phyloP scores from a whole-genome alignment of 2,329 filamentous ascomycete genomes.

The Penicillium concentricum region DNA sequence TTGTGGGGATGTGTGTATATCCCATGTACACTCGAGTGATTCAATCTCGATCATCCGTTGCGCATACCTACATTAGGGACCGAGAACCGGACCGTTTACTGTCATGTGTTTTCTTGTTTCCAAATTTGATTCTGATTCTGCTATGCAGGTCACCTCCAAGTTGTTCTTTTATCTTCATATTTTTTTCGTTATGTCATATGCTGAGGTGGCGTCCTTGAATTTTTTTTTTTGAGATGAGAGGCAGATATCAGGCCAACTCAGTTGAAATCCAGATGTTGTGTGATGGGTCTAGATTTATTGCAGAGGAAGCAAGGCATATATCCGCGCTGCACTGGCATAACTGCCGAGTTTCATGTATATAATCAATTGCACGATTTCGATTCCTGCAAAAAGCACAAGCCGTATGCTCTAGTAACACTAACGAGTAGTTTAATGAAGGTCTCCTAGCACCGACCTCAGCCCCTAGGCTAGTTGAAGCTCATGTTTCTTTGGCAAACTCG shows the following conservation, averaged over 20 bases:
- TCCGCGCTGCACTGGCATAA: background rate
- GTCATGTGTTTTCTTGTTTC: slow-evolving; percentile 11
- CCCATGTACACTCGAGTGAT: slow-evolving; percentile 8
- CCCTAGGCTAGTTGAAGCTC: background rate
- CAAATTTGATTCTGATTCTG: slow-evolving; percentile 2
- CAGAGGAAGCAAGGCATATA: background rate
- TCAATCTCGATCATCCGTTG: slow-evolving; percentile 8
- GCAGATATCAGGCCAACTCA: background rate
- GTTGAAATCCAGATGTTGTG: background rate
- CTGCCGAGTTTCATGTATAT: background rate
- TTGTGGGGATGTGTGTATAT: slow-evolving; percentile 7
- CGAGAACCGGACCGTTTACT: slow-evolving; percentile 17
- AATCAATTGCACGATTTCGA: background rate
- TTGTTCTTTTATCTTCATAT: background rate
- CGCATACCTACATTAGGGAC: slow-evolving; percentile 13
- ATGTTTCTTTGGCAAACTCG: too few species aligned
- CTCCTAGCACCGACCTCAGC: background rate
- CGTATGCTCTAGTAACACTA: background rate
- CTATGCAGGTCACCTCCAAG: slow-evolving; percentile 2
- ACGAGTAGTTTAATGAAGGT: background rate
- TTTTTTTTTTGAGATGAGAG: background rate
- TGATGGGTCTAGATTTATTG: background rate
- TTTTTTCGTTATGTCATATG: background rate
- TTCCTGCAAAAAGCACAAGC: background rate
- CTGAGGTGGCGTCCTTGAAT: slow-evolving; percentile 5